These are phyloP conservation scores for Akebia trifoliata DNA, from an alignment of 164 flowering plant genomes.

Conservation along the genomic window DNA sequence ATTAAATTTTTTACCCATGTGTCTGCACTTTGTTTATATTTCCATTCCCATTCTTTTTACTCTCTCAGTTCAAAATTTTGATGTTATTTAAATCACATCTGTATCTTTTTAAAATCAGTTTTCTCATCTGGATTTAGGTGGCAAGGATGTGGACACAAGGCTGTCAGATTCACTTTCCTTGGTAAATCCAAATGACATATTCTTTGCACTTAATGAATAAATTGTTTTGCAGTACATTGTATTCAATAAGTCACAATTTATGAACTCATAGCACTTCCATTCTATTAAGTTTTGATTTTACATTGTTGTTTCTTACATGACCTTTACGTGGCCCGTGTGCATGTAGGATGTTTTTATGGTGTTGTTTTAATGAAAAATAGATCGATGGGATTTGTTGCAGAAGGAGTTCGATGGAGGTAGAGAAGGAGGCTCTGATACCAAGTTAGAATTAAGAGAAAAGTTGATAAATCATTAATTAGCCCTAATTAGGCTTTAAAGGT, in stretches of 20 bases:
- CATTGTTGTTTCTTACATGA: background rate
- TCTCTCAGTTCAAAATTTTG: background rate
- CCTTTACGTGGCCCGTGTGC: no score
- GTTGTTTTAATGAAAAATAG: no score
- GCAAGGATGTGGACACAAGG: slow-evolving; percentile 20
- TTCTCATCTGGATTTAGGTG: slow-evolving; percentile 20
- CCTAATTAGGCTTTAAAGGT: no score
- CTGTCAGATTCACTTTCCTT: slow-evolving; percentile 25
- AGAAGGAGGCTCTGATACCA: no score
- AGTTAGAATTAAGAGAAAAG: no score
- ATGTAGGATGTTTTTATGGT: no score
- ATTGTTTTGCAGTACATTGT: background rate
- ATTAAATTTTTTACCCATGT: background rate
- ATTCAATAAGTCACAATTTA: background rate
- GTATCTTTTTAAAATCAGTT: slow-evolving; percentile 3
- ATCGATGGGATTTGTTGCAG: no score
- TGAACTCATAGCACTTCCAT: background rate
- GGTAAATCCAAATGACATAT: slow-evolving; percentile 9
- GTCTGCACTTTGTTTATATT: background rate
- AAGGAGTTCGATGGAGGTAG: no score
- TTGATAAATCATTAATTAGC: no score
- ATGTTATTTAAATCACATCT: background rate
- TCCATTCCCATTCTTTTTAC: no score
- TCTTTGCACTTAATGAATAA: background rate
- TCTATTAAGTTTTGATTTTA: background rate